A percentile compares a stretch with the other conserved stretches of the same genome.
Conservation (phyloP, 768 basidiomycete species). For the Tylopilus felleus region DNA sequence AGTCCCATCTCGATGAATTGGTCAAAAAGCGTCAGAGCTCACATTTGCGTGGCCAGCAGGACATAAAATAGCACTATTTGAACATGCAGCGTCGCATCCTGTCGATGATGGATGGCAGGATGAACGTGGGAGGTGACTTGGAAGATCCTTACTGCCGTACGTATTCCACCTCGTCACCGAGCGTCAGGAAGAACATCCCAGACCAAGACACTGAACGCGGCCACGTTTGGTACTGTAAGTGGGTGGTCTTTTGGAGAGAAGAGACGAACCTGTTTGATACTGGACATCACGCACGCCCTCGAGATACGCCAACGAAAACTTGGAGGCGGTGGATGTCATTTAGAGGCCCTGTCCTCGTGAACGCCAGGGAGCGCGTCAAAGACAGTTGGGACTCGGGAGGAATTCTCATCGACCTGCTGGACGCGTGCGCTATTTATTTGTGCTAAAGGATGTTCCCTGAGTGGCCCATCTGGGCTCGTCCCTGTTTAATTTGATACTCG, state of each 20-base stretch:
- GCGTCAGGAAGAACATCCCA: slow-evolving; percentile 28
- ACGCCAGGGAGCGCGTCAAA: too few relatives aligned
- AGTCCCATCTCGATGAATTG: background rate
- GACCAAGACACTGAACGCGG: slow-evolving; percentile 24
- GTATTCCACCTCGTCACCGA: slow-evolving; percentile 26
- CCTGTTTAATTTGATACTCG: too few relatives aligned
- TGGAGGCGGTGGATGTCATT: slow-evolving; percentile 1
- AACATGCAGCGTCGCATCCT: slow-evolving; percentile 11
- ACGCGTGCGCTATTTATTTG: too few relatives aligned
- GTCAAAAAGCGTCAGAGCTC: background rate
- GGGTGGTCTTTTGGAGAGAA: background rate
- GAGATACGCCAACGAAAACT: slow-evolving; percentile 5
- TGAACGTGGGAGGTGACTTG: background rate
- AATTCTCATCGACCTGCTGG: too few relatives aligned
- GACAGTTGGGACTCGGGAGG: too few relatives aligned
- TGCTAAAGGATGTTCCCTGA: too few relatives aligned
- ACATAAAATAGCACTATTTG: slow-evolving; percentile 19
- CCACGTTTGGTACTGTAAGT: slow-evolving; percentile 15
- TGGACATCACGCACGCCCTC: slow-evolving; percentile 2
- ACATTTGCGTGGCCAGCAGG: slow-evolving; percentile 11
- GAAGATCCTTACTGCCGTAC: slow-evolving; percentile 30
- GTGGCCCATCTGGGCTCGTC: too few relatives aligned
- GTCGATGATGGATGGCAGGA: background rate
- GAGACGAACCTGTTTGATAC: slow-evolving; percentile 10
- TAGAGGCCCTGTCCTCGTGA: too few relatives aligned